A percentile compares a stretch with the other conserved stretches of the same genome.
Conservation (phyloP, 2,329 filamentous ascomycete genomes). For the Calycina marina region DNA sequence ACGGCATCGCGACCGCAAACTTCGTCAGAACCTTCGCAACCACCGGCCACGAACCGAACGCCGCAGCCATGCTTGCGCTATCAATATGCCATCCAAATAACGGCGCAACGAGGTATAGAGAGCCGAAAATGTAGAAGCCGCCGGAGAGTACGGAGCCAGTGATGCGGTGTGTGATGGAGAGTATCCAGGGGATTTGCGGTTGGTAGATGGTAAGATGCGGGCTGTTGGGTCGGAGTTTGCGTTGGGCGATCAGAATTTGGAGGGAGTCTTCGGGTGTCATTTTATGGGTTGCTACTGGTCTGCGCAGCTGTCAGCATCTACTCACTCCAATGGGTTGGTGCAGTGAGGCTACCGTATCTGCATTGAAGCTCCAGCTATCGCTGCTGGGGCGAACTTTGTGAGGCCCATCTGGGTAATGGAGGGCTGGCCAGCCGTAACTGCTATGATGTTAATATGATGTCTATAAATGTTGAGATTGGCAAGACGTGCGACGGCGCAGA, state of each 20-base stretch:
- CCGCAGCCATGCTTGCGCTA: slow-evolving; percentile 45
- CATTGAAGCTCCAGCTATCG: slow-evolving; percentile 27
- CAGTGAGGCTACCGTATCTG: slow-evolving; percentile 30
- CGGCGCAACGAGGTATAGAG: slow-evolving; percentile 51
- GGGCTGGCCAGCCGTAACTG: slow-evolving; percentile 30
- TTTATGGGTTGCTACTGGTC: slow-evolving; percentile 32
- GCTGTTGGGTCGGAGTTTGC: slow-evolving; percentile 49
- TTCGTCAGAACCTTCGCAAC: slow-evolving; percentile 45
- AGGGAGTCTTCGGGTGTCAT: slow-evolving; percentile 29
- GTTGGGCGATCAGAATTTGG: slow-evolving; percentile 52
- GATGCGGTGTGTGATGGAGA: slow-evolving; percentile 46
- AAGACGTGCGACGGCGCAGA: slow-evolving; percentile 26
- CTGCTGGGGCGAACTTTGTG: slow-evolving; percentile 26
- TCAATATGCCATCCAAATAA: slow-evolving; percentile 54
- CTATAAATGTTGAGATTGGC: slow-evolving; percentile 1
- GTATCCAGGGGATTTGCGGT: slow-evolving; percentile 56
- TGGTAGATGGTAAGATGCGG: slow-evolving; percentile 59
- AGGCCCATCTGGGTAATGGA: slow-evolving; percentile 26
- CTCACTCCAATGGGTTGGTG: not conserved
- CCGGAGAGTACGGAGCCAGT: slow-evolving; percentile 47
- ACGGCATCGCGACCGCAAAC: slow-evolving; percentile 42
- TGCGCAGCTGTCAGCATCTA: slow-evolving; percentile 12
- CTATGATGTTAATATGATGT: slow-evolving; percentile 5
- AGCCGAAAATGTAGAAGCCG: slow-evolving; percentile 50
- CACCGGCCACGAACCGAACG: slow-evolving; percentile 46